A percentile compares a stretch with the other conserved stretches of the same genome.
These are phyloP conservation scores for Tympanopsis confertula DNA, from an alignment of 2,329 filamentous ascomycete genomes.

Conservation along the genomic window DNA sequence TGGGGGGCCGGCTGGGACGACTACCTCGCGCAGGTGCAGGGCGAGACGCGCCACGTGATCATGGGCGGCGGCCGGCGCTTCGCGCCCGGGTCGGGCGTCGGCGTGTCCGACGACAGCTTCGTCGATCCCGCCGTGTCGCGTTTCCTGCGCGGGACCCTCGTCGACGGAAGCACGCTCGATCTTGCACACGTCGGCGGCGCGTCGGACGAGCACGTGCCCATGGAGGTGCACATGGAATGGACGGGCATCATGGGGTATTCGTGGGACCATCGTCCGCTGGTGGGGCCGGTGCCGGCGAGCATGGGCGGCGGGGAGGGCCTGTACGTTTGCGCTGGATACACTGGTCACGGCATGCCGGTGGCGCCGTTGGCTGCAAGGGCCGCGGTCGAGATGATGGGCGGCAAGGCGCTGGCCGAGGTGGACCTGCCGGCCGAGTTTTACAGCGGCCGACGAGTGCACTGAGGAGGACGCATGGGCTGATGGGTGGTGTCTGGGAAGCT, in stretches of 20 bases:
- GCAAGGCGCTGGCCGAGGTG: slow-evolving; percentile 21
- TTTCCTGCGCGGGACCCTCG: slow-evolving; percentile 38
- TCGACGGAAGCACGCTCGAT: slow-evolving; percentile 26
- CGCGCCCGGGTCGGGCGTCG: slow-evolving; percentile 39
- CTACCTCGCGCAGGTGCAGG: slow-evolving; percentile 62
- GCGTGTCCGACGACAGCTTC: slow-evolving; percentile 44
- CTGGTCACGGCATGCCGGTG: slow-evolving; percentile 68
- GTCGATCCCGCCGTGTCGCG: slow-evolving; percentile 42
- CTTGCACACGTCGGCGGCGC: slow-evolving; percentile 5
- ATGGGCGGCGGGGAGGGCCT: slow-evolving; percentile 40
- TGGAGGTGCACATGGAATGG: slow-evolving; percentile 54
- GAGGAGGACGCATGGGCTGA: too few relatives aligned
- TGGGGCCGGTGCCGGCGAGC: slow-evolving; percentile 49
- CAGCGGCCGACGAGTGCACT: slow-evolving; percentile 18
- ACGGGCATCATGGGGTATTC: slow-evolving; percentile 73
- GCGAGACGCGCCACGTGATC: slow-evolving; percentile 46
- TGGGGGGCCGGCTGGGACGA: slow-evolving; percentile 49
- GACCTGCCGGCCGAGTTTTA: slow-evolving; percentile 30
- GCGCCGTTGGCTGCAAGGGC: slow-evolving; percentile 55
- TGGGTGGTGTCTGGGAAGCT: too few relatives aligned
- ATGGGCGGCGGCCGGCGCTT: slow-evolving; percentile 57
- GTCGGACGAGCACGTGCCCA: slow-evolving; percentile 11
- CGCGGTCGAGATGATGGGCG: slow-evolving; percentile 46
- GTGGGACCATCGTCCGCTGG: slow-evolving; percentile 57
- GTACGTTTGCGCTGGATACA: slow-evolving; percentile 56